Evolutionary conservation across 2,329 filamentous ascomycete species (phyloP).

Genomic region (Trichoderma sp.): DNA sequence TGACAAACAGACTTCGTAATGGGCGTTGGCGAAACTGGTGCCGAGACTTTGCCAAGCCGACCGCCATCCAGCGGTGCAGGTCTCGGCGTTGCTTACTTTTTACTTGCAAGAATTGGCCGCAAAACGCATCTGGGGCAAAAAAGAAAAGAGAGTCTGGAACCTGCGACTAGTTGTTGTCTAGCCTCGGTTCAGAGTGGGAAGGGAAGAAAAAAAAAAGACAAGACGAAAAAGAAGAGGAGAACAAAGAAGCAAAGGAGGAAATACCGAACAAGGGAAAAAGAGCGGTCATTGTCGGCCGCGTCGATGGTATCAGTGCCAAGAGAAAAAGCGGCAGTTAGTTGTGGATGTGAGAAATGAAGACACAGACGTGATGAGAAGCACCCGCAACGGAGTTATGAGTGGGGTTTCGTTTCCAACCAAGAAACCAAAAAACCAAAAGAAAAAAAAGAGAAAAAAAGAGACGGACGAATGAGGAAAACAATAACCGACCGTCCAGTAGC

Average conservation of each 20-base stretch:
- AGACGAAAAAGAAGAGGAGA: background rate
- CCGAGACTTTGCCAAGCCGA: conserved; percentile 22
- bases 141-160: conserved; percentile 12
- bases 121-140: background rate
- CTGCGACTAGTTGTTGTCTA: background rate
- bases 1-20: conserved; percentile 6
- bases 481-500: background rate
- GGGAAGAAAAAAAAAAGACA: background rate
- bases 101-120: background rate
- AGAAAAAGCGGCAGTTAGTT: conserved; percentile 10
- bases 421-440: background rate
- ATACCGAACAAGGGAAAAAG: background rate
- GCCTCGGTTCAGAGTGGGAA: background rate
- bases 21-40: conserved; percentile 18
- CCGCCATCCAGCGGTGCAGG: conserved; percentile 18
- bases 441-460: background rate
- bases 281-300: background rate
- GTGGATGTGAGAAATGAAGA: conserved; percentile 13
- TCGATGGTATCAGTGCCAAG: conserved; percentile 11
- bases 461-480: background rate
- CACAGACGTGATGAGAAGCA: background rate
- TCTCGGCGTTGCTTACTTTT: conserved; percentile 20
- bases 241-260: background rate
- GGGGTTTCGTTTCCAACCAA: background rate
- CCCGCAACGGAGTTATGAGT: background rate